phyloP scores from a whole-genome alignment of 2,329 filamentous ascomycete species.

The Myriosclerotinia duriaeana region DNA sequence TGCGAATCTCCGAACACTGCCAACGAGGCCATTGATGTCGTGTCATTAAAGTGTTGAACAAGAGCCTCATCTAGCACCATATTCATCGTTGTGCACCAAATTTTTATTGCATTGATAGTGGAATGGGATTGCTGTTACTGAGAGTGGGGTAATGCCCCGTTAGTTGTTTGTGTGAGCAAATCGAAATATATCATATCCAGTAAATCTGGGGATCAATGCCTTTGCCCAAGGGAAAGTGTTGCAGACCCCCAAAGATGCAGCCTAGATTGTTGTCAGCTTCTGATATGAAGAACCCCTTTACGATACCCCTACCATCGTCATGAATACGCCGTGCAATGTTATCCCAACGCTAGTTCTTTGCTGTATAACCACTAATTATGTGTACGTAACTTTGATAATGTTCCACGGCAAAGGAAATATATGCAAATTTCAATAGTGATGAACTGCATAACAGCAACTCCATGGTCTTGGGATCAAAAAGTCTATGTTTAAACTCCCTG shows the following conservation, averaged over 20 bases:
- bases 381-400: not conserved
- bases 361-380: not conserved
- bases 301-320: not conserved
- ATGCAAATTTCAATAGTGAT: not conserved
- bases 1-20: not conserved
- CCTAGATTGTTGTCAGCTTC: not conserved
- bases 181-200: too few relatives aligned
- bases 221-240: not conserved
- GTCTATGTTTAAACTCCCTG: not conserved
- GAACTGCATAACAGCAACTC: not conserved
- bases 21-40: too few relatives aligned
- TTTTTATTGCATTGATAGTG: not conserved
- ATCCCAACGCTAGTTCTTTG: not conserved
- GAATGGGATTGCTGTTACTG: not conserved
- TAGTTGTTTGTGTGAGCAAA: not conserved
- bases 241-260: not conserved
- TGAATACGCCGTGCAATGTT: not conserved
- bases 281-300: not conserved
- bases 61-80: not conserved
- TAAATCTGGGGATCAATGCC: not conserved
- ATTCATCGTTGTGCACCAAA: not conserved
- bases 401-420: not conserved
- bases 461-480: conserved; percentile 2
- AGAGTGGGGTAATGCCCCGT: not conserved
- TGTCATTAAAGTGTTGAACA: not conserved